Evolutionary conservation across 495 filamentous ascomycete genomes (phyloP), one percentile per base, ranked within the genome.

Genomic region (Aspergillus sparsus): DNA sequence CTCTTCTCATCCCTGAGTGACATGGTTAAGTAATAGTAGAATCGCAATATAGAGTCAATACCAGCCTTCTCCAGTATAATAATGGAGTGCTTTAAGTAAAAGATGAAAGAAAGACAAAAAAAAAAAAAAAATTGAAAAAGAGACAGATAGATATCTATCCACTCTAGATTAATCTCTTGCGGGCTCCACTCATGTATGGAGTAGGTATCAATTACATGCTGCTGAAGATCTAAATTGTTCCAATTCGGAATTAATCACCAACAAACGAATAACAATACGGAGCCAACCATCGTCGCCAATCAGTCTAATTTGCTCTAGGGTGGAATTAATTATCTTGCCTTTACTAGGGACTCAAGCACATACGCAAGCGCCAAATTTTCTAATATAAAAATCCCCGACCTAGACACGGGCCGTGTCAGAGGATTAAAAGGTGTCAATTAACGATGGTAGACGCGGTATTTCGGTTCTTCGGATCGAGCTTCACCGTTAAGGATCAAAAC

Each of bases 381-480:
- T 18, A 8, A 49, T 16, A 10, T 49, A 18, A 21, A 21, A 47
- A 16, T 47, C 44, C 44, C 44, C 13, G 44, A 16, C 44, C 16
- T 21, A 7, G 44, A 47, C 13, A 47, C 44, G n/a, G 44, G 27
- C n/a, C 44, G 44, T 47, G 44, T 21, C n/a, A 3, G 18, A 6
- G 15, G 15, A 7, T 10, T 16, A 47, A 47, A 47, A 18, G 15
- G 44, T 16, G 15, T 8, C 15, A 47, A 27, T 51, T 34, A 34
- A 51, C 34, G 21, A 51, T 34, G 11, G 6, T 34, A 34, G 49
- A 32, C 15, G 33, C 31, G 35, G 12, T 49, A 13, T 41, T 53
- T 59, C 57, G 49, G 56, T 31, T 27, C 27, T n/a, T 51, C 47
- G 35, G 36, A 15, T 46, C 53, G 57, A 47, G 11, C 41, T 46